Evolutionary conservation across 257 asterid genomes (phyloP).

Genomic region (Solanum ossicruentum): DNA sequence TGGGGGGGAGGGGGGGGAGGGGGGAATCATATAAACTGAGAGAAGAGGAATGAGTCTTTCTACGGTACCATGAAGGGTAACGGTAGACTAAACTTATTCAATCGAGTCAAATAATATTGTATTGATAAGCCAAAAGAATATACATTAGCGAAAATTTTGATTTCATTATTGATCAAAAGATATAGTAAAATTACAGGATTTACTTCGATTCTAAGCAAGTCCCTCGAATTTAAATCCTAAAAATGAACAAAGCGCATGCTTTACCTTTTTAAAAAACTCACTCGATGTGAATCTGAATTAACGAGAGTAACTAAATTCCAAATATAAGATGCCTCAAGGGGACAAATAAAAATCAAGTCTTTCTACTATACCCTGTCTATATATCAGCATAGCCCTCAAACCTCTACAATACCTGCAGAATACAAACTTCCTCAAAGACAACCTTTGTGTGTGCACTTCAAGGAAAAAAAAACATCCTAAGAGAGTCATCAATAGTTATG

Average conservation of each 20-base stretch:
- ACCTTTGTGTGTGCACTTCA: background rate
- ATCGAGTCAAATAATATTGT: background rate
- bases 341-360: background rate
- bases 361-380: background rate
- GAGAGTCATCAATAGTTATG: slow-evolving; percentile 6
- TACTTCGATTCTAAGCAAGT: background rate
- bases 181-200: background rate
- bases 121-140: background rate
- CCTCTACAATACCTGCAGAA: background rate
- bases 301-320: background rate
- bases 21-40: background rate
- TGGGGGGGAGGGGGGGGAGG: accelerated
- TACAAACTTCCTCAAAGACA: background rate
- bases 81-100: background rate
- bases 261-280: background rate
- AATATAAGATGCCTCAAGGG: background rate
- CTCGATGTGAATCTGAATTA: background rate
- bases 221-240: background rate
- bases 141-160: background rate
- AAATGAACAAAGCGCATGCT: background rate
- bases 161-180: background rate
- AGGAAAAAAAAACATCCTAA: background rate
- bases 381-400: background rate
- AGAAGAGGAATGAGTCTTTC: background rate
- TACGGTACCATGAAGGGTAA: background rate